These are phyloP conservation scores for Fusarium pseudocircinatum DNA, from an alignment of 2,329 filamentous ascomycete species.

Conservation along the genomic window DNA sequence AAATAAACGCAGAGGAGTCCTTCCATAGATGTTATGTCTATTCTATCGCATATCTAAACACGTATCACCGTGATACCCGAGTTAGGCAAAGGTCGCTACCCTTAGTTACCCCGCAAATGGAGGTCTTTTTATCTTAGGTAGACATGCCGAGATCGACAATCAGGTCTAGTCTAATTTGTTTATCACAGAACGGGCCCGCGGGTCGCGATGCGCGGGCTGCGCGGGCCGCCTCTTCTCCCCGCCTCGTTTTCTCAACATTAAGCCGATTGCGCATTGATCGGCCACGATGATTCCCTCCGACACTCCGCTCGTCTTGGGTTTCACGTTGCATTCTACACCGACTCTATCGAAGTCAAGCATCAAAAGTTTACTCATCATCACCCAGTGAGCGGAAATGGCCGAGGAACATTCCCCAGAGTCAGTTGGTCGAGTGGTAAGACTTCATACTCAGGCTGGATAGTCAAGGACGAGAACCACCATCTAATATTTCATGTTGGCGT, in stretches of 20 bases:
- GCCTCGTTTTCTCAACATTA: neutral
- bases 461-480: fast-evolving
- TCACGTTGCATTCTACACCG: neutral
- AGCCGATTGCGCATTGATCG: neutral
- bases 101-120: neutral
- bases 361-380: neutral
- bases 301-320: neutral
- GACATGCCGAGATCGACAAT: neutral
- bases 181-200: neutral
- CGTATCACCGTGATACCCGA: neutral
- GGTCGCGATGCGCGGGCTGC: neutral
- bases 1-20: neutral
- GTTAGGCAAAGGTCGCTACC: neutral
- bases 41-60: neutral
- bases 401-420: neutral
- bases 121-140: neutral
- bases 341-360: neutral
- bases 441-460: too few species aligned
- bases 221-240: neutral
- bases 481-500: neutral
- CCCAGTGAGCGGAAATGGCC: neutral
- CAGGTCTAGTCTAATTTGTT: fast-evolving
- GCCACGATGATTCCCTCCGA: neutral
- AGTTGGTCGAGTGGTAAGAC: neutral
- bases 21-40: neutral